These are phyloP conservation scores for Fusarium begoniae DNA, from an alignment of 2,329 filamentous ascomycete species.

Conservation along the genomic window DNA sequence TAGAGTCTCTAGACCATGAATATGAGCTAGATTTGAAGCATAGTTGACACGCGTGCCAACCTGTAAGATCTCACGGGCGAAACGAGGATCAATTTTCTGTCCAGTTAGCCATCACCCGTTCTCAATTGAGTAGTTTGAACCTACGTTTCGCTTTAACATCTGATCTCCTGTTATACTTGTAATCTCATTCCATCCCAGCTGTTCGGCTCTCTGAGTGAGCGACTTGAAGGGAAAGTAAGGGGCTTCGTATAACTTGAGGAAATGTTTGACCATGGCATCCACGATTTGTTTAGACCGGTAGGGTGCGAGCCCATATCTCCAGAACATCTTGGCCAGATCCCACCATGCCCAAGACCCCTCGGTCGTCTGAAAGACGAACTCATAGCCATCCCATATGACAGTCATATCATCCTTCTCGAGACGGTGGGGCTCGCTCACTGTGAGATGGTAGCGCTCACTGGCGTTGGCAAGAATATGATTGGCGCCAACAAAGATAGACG, in stretches of 20 bases:
- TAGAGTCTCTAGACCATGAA: conserved; percentile 91
- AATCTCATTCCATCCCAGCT: conserved; percentile 71
- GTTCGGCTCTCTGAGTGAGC: conserved; percentile 72
- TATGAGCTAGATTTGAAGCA: conserved; percentile 84
- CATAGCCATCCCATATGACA: conserved; percentile 84
- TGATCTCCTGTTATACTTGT: conserved; percentile 79
- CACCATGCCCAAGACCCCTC: conserved; percentile 75
- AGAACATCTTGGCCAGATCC: conserved; percentile 80
- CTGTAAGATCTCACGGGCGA: conserved; percentile 85
- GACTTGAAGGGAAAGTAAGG: conserved; percentile 87
- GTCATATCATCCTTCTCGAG: conserved; percentile 65
- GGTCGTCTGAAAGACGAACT: conserved; percentile 75
- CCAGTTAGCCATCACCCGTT: neutral
- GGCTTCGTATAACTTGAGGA: conserved; percentile 80
- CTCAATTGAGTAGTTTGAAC: neutral
- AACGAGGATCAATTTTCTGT: conserved; percentile 67
- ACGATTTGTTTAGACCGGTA: conserved; percentile 78
- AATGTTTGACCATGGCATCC: conserved; percentile 74
- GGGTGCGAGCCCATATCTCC: conserved; percentile 85
- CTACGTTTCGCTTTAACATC: conserved; percentile 71
- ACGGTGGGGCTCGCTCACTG: conserved; percentile 56
- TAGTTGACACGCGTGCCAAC: conserved; percentile 95
- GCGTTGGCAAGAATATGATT: conserved; percentile 86
- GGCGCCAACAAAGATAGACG: conserved; percentile 87
- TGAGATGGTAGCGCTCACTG: conserved; percentile 75